Conservation (phyloP, 495 filamentous ascomycete species). For the Aspergillus hancockii region DNA sequence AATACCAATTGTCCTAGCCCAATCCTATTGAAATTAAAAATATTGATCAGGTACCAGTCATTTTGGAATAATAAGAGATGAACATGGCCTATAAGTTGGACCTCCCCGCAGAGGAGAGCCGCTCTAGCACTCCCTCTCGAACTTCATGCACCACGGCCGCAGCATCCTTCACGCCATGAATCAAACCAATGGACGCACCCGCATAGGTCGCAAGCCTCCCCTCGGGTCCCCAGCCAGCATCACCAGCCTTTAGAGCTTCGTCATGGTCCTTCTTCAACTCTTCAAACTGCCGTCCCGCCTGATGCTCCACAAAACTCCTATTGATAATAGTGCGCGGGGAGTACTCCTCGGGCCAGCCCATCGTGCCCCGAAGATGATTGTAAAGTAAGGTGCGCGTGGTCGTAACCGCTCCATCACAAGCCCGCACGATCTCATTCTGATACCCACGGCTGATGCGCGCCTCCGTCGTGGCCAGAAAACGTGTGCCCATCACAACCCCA, state of each 20-base stretch:
- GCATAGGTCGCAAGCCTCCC: conserved; percentile 73
- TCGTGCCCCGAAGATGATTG: conserved; percentile 67
- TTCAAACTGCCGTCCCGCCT: conserved; percentile 54
- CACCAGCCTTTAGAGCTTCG: conserved; percentile 52
- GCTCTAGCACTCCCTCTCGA: not conserved
- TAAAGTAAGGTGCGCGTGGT: conserved; percentile 72
- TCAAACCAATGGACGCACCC: conserved; percentile 52
- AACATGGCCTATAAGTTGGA: no score
- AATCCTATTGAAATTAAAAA: no score
- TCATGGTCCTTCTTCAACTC: conserved; percentile 62
- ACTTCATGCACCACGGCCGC: conserved; percentile 37
- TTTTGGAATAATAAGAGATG: no score
- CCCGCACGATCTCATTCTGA: conserved; percentile 58
- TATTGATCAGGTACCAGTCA: no score
- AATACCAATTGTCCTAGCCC: no score
- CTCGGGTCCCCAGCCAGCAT: conserved; percentile 61
- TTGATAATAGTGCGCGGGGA: conserved; percentile 65
- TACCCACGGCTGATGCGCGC: conserved; percentile 62
- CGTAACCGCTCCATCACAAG: conserved; percentile 60
- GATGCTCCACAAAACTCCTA: conserved; percentile 57
- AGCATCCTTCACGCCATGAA: conserved; percentile 45
- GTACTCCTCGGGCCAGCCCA: conserved; percentile 66
- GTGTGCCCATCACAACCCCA: conserved; percentile 69
- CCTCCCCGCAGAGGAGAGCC: not conserved
- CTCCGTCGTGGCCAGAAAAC: conserved; percentile 66